These are phyloP conservation scores for Erythrophleum ivorense DNA, from an alignment of 331 rosid genomes.

Conservation along the genomic window DNA sequence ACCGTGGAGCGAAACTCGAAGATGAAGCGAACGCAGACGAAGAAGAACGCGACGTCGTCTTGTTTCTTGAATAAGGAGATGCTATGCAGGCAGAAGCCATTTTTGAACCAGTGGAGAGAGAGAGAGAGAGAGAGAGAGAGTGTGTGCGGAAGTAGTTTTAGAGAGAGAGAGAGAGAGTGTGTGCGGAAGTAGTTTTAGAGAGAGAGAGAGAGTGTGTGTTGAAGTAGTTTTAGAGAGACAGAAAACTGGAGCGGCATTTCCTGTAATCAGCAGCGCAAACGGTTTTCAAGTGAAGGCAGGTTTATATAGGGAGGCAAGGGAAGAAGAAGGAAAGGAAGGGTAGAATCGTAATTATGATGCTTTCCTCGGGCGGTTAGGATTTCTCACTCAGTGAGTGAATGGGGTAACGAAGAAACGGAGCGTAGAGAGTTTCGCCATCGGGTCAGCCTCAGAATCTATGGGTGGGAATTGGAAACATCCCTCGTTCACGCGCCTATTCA, in stretches of 20 bases:
- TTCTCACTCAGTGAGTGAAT: background rate
- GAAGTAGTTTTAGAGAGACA: constrained; percentile 24
- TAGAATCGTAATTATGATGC: constrained; percentile 6
- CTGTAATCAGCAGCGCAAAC: constrained; percentile 32
- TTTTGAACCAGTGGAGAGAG: constrained; percentile 6
- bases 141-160: background rate
- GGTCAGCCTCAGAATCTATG: background rate
- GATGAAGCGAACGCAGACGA: constrained; percentile 56
- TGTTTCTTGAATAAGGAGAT: constrained; percentile 45
- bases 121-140: too few species aligned
- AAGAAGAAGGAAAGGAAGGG: background rate
- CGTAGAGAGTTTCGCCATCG: background rate
- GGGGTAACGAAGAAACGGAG: background rate
- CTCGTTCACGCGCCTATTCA: background rate
- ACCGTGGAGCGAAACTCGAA: constrained; percentile 38
- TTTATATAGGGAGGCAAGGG: constrained; percentile 34
- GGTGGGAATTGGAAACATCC: constrained; percentile 1
- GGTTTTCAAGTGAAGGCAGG: background rate
- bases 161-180: constrained; percentile 7
- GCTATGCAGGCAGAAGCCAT: constrained; percentile 34
- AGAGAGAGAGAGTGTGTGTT: background rate
- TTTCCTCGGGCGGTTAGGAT: background rate
- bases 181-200: background rate
- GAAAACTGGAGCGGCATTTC: background rate
- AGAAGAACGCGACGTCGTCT: constrained; percentile 30